Evolutionary conservation across 2,329 filamentous ascomycete genomes (phyloP), one percentile per base, ranked within the genome.

Genomic region (Fusarium sp.): DNA sequence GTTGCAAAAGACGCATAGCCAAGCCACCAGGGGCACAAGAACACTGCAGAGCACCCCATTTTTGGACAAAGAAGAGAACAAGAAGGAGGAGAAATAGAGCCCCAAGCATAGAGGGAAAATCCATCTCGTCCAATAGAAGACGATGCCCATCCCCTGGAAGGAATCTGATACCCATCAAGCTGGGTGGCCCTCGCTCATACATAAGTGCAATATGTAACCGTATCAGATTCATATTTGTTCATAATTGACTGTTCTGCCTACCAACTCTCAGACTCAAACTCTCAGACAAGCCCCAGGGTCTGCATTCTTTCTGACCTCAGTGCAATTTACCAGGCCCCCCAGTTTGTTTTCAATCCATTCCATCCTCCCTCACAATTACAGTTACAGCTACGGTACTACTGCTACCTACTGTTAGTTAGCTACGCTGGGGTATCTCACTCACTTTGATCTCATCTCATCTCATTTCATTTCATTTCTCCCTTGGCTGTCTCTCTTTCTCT

Each of bases 401-500:
- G 57, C 62, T 65, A 55, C 66, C 61, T 37, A 37, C 34, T 37
- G 34, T n/a, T 37, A 37, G 34, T 37, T 37, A 37, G 18, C 64
- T 63, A 23, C 43, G 30, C 43, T 31, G 19, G 41, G 53, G 30
- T 49, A 49, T 56, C 31, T 49, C 53, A 49, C 23, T 57, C 45
- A 41, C 34, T 58, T 58, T 28, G 23, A 21, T 28, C 34, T 53
- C 56, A 58, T 39, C 42, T 64, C 51, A 52, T 67, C 31, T 63
- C 62, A 67, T 67, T 50, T 70, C 57, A 70, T 70, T 25, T 70
- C 53, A 67, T 67, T 69, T 62, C 61, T 65, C 59, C 67, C 67
- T 70, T 60, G 62, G 25, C 54, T 56, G 54, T 60, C 54, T 67
- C 50, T 37, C 34, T 37, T n/a, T 70, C 53, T 21, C 13, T 41